These are phyloP conservation scores for Hanseniaspora valbyensis DNA, from an alignment of 805 yeast genomes.

Conservation along the genomic window DNA sequence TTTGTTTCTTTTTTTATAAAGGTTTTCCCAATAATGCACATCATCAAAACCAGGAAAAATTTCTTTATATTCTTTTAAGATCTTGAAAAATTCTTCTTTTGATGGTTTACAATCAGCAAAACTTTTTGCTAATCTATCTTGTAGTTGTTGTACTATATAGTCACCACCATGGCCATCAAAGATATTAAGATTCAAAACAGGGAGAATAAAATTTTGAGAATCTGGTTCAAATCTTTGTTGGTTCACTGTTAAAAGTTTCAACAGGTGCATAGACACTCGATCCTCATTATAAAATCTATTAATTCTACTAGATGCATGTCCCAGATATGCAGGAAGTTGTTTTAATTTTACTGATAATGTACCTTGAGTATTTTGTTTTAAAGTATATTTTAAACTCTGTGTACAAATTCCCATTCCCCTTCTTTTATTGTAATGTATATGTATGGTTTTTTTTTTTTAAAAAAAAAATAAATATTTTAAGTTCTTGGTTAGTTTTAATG, in stretches of 20 bases:
- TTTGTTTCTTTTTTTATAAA: slow-evolving; percentile 41
- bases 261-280: slow-evolving; percentile 52
- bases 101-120: slow-evolving; percentile 36
- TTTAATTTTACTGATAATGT: slow-evolving; percentile 6
- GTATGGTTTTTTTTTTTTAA: too few relatives aligned
- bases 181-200: slow-evolving; percentile 58
- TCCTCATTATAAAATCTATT: slow-evolving; percentile 77
- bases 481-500: too few relatives aligned
- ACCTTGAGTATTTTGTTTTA: slow-evolving; percentile 11
- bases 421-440: too few relatives aligned
- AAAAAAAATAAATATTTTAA: too few relatives aligned
- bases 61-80: slow-evolving; percentile 42
- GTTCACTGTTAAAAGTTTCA: slow-evolving; percentile 35
- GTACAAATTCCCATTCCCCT: slow-evolving; percentile 11
- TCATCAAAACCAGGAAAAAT: slow-evolving; percentile 29
- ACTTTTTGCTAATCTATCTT: slow-evolving; percentile 40
- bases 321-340: slow-evolving; percentile 37
- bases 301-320: slow-evolving; percentile 68
- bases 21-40: slow-evolving; percentile 74
- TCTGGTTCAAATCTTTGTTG: slow-evolving; percentile 21
- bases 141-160: slow-evolving; percentile 55
- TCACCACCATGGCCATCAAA: slow-evolving; percentile 95
- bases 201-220: slow-evolving; percentile 13
- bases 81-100: slow-evolving; percentile 30
- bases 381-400: slow-evolving; percentile 1